Percentiles rank a stretch among this genome's conserved stretches.
Evolutionary conservation across 345 rosid genomes (phyloP).

Genomic region (Lenwebbia sp.): DNA sequence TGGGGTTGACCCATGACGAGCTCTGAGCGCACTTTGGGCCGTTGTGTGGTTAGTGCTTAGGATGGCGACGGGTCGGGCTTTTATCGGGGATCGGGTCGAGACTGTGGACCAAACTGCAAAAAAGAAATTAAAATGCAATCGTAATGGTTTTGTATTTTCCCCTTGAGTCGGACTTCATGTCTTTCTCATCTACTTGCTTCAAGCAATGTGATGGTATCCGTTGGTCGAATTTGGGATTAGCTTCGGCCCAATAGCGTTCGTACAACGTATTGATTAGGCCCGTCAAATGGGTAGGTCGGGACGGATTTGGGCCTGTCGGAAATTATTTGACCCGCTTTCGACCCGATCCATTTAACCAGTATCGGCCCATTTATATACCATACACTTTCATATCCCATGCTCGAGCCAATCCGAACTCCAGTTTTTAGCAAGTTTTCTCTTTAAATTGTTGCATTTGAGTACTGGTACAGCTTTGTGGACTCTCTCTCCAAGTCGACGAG

Average conservation of each 20-base stretch:
- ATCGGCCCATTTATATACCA: background rate
- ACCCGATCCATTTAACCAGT: background rate
- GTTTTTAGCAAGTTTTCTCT: background rate
- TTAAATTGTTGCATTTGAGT: background rate
- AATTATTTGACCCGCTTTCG: fast-evolving
- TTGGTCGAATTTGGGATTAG: background rate
- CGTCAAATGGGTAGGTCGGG: background rate
- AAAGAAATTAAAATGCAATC: background rate
- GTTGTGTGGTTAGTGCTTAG: too few relatives aligned
- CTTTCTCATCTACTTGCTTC: fast-evolving
- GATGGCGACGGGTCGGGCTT: too few relatives aligned
- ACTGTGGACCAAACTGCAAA: background rate
- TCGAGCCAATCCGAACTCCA: background rate
- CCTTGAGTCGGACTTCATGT: background rate
- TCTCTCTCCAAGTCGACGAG: fast-evolving
- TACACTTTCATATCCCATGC: fast-evolving
- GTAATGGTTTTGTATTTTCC: fast-evolving
- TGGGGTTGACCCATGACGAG: background rate
- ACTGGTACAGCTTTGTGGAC: background rate
- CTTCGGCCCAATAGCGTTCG: background rate
- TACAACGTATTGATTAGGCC: fast-evolving
- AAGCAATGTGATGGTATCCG: fast-evolving
- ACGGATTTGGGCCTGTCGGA: background rate
- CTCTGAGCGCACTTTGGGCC: too few relatives aligned
- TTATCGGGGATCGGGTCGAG: background rate